phyloP scores from a whole-genome alignment of 257 asterid species.

The Solanum habrochaites region DNA sequence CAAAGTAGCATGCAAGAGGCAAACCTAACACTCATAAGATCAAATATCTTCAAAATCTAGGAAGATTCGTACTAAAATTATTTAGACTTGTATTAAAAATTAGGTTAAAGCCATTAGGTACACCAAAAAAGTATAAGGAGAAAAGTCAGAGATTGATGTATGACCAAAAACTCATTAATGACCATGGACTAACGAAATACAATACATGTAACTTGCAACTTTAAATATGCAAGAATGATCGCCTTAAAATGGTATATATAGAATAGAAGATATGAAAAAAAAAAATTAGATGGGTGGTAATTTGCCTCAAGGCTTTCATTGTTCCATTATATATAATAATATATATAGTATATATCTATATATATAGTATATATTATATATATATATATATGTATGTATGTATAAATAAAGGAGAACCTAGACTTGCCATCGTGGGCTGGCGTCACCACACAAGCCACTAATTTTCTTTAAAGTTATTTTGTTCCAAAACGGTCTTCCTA shows the following conservation, averaged over 20 bases:
- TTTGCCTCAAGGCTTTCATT: background rate
- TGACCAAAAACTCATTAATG: background rate
- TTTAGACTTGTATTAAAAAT: background rate
- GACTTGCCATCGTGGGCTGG: too few species aligned
- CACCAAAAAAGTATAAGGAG: background rate
- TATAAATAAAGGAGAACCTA: too few species aligned
- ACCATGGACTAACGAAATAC: background rate
- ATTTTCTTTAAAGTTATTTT: too few species aligned
- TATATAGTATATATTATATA: too few species aligned
- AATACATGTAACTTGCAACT: background rate
- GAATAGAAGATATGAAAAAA: background rate
- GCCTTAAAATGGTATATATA: too few species aligned
- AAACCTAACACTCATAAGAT: background rate
- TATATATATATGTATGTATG: too few species aligned
- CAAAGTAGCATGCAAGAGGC: background rate
- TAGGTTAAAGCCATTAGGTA: background rate
- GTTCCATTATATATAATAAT: too few species aligned
- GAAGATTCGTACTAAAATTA: background rate
- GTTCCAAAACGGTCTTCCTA: too few species aligned
- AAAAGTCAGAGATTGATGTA: background rate
- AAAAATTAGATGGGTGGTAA: background rate
- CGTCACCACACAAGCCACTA: too few species aligned
- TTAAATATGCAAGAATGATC: background rate
- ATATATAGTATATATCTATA: too few species aligned
- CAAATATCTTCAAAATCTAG: background rate